These are phyloP conservation scores for Planoprotostelium fungivorum DNA, from an alignment of 78 protist species.

Conservation along the genomic window DNA sequence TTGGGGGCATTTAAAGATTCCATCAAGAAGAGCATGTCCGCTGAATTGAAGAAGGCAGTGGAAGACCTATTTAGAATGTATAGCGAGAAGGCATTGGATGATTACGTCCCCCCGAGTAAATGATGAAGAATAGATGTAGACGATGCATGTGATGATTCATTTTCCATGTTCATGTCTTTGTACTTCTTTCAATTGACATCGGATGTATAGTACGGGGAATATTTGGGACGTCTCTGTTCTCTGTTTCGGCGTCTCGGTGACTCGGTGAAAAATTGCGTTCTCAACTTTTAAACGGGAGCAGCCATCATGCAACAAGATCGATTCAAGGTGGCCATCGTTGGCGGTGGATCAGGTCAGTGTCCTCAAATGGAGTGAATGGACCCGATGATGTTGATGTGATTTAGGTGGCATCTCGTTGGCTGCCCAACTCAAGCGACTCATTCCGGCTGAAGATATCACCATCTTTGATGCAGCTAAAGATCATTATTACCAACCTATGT, in stretches of 20 bases:
- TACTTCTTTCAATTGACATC: no score
- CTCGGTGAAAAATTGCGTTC: no score
- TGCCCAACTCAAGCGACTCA: not conserved
- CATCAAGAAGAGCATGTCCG: not conserved
- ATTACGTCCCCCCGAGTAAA: not conserved
- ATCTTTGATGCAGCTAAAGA: slow-evolving; percentile 37
- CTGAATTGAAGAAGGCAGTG: not conserved
- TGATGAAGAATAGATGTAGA: no score
- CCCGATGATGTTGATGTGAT: not conserved
- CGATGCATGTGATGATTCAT: no score
- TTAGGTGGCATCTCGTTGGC: not conserved
- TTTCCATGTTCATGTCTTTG: no score
- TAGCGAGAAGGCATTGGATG: not conserved
- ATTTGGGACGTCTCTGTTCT: no score
- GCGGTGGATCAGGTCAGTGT: not conserved
- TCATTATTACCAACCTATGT: slow-evolving; percentile 76
- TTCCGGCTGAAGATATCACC: not conserved
- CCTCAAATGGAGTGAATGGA: not conserved
- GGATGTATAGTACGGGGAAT: no score
- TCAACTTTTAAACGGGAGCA: no score
- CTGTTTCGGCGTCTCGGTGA: no score
- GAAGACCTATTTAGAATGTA: not conserved
- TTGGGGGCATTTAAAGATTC: not conserved
- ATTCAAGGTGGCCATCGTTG: not conserved
- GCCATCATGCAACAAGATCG: no score